These are phyloP conservation scores for Nigrospora oryzae DNA, from an alignment of 2,329 filamentous ascomycete genomes.

Conservation along the genomic window DNA sequence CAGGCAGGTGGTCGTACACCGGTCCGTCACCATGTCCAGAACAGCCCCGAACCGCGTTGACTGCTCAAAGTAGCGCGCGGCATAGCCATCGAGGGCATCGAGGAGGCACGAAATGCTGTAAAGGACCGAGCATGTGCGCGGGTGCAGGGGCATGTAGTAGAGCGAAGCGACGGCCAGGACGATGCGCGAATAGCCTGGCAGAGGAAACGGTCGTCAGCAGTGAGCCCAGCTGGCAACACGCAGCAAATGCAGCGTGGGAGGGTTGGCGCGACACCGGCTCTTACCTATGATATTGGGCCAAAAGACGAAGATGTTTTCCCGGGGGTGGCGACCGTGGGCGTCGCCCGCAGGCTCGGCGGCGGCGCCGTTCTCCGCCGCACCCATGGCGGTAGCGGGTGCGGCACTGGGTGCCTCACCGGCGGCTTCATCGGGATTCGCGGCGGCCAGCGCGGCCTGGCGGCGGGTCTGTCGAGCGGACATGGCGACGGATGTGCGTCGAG, in stretches of 20 bases:
- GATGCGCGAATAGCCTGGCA: slow-evolving; percentile 65
- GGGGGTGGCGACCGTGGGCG: slow-evolving; percentile 25
- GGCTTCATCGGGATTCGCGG: slow-evolving; percentile 10
- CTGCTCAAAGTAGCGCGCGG: slow-evolving; percentile 83
- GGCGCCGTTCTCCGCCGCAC: slow-evolving; percentile 19
- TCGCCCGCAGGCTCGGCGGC: slow-evolving; percentile 17
- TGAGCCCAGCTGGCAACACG: not conserved
- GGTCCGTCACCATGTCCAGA: slow-evolving; percentile 97
- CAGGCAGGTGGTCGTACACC: slow-evolving; percentile 91
- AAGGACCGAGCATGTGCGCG: slow-evolving; percentile 83
- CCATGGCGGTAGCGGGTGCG: slow-evolving; percentile 25
- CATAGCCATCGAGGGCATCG: slow-evolving; percentile 89
- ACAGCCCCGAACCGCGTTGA: slow-evolving; percentile 94
- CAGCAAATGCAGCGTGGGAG: not conserved
- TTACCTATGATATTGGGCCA: slow-evolving; percentile 75
- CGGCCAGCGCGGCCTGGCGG: slow-evolving; percentile 26
- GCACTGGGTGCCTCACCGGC: slow-evolving; percentile 15
- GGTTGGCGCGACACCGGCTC: slow-evolving; percentile 9
- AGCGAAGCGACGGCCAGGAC: slow-evolving; percentile 81
- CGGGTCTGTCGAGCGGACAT: slow-evolving; percentile 32
- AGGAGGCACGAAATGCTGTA: slow-evolving; percentile 94
- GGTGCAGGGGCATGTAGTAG: slow-evolving; percentile 98
- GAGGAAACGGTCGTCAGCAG: not conserved
- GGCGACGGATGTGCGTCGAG: not conserved
- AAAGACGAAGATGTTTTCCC: slow-evolving; percentile 76